Evolutionary conservation across 768 basidiomycete genomes (phyloP), one percentile per base, ranked within the genome.

Genomic region (Pleurotus djamor): DNA sequence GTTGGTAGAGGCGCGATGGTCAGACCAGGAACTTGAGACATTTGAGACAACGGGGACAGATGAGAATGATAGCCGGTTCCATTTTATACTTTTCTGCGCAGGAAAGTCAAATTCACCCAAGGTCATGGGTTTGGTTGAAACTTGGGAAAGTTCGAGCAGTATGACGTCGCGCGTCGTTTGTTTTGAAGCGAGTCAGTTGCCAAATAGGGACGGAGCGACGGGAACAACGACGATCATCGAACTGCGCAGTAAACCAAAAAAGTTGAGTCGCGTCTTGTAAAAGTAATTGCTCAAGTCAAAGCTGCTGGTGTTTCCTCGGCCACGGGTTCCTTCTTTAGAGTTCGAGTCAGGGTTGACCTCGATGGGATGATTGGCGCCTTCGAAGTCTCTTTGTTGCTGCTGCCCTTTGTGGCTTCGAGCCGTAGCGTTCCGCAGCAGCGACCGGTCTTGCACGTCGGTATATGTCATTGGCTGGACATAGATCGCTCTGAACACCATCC

Each of bases 401-500:
- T 43, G 33, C 54, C 54, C 41, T 44, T 56, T 33, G 8, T 50
- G 16, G 28, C 28, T 50, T 50, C 44, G 38, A 56, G 54, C 54
- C 54, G 54, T 56, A 56, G 37, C 14, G 36, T 44, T 56, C 54
- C 54, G 54, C 54, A 56, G 54, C 54, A 44, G 35, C 54, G 54
- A 56, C 21, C 54, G 54, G 54, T 5, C 37, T 56, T 12, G 54
- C 37, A 56, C 54, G 54, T 56, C 54, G 41, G 37, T 44, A 41
- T 43, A 43, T 43, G 41, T 56, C 54, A 56, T 56, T 56, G 54
- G 54, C 41, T 56, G 54, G 54, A 56, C 54, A 56, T 56, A 56
- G 54, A 56, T 45, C 54, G 54, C 38, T 56, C 54, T 56, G n/a
- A 56, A 28, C 21, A 28, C 14, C 51, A 28, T 17, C 12, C 54